A percentile compares a stretch with the other conserved stretches of the same genome.
phyloP scores from a whole-genome alignment of 2,329 filamentous ascomycete genomes.

The Cladophialophora chaetospira region DNA sequence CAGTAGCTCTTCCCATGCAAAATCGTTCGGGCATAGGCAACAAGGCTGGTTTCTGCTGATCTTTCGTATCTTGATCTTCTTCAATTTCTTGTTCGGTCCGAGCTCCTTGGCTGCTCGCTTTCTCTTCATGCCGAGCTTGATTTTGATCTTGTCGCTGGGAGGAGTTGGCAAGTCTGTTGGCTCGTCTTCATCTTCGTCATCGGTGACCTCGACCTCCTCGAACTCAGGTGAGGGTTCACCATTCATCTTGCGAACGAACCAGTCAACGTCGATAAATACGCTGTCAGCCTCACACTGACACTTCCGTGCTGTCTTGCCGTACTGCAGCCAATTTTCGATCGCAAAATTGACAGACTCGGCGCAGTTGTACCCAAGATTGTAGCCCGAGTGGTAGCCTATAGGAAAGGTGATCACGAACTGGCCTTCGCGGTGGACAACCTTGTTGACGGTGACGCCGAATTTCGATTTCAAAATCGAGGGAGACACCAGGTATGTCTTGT shows the following conservation, averaged over 20 bases:
- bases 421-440: constrained; percentile 89
- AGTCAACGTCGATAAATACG: constrained; percentile 95
- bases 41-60: constrained; percentile 64
- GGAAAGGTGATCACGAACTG: constrained; percentile 99
- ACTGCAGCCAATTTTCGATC: constrained; percentile 90
- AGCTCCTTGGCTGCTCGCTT: constrained; percentile 55
- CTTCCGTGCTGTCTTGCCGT: constrained; percentile 92
- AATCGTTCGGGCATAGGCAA: constrained; percentile 87
- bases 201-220: constrained; percentile 55
- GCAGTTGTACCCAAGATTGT: constrained; percentile 97
- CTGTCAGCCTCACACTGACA: constrained; percentile 97
- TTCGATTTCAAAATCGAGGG: constrained; percentile 82
- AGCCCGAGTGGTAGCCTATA: constrained; percentile 97
- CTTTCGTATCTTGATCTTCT: constrained; percentile 75
- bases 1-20: constrained; percentile 77
- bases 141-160: constrained; percentile 71
- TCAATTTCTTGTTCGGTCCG: constrained; percentile 57
- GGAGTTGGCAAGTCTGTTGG: constrained; percentile 75
- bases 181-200: constrained; percentile 65
- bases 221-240: constrained; percentile 69
- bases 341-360: constrained; percentile 99
- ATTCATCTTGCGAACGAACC: constrained; percentile 90
- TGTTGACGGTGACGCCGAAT: constrained; percentile 95
- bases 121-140: constrained; percentile 62
- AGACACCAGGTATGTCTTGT: constrained; percentile 97